Conservation (phyloP, 2,329 filamentous ascomycete species). For the Aspergillus sp. region DNA sequence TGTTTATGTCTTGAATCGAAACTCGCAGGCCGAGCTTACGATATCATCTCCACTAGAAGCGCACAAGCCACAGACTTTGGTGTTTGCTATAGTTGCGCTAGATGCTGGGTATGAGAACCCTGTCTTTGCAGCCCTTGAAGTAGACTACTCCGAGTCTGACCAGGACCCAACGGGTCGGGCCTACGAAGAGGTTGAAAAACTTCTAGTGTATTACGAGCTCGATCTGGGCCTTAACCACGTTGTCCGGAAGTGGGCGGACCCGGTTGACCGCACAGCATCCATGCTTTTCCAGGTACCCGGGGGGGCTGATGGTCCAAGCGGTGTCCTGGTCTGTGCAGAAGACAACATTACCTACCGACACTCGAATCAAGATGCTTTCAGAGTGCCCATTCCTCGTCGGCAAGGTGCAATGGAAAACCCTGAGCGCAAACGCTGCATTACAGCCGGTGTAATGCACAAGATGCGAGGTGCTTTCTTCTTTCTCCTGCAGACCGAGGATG, state of each 20-base stretch:
- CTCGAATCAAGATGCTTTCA: constrained; percentile 86
- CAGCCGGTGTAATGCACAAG: constrained; percentile 95
- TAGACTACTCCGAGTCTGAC: constrained; percentile 89
- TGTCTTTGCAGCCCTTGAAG: constrained; percentile 90
- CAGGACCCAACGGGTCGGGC: constrained; percentile 86
- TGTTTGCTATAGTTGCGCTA: constrained; percentile 81
- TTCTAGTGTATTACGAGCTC: constrained; percentile 94
- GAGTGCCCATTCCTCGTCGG: constrained; percentile 83
- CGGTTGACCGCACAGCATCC: constrained; percentile 84
- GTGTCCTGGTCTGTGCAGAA: constrained; percentile 90
- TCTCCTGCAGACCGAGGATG: constrained; percentile 91
- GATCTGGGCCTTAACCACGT: constrained; percentile 97
- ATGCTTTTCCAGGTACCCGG: constrained; percentile 95
- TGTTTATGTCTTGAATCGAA: constrained; percentile 96
- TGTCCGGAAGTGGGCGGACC: constrained; percentile 92
- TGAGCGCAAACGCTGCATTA: constrained; percentile 81
- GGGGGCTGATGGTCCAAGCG: constrained; percentile 88
- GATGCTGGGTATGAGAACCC: constrained; percentile 98
- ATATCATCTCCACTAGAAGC: constrained; percentile 97
- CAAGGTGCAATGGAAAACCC: constrained; percentile 89
- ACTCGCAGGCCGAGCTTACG: constrained; percentile 88
- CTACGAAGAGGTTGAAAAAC: constrained; percentile 78
- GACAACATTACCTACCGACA: constrained; percentile 97
- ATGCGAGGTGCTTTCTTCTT: constrained; percentile 97
- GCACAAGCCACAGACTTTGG: constrained; percentile 86